A percentile compares a stretch with the other conserved stretches of the same genome.
phyloP scores from a whole-genome alignment of 495 filamentous ascomycete species.

The Trichocladium antarcticum region DNA sequence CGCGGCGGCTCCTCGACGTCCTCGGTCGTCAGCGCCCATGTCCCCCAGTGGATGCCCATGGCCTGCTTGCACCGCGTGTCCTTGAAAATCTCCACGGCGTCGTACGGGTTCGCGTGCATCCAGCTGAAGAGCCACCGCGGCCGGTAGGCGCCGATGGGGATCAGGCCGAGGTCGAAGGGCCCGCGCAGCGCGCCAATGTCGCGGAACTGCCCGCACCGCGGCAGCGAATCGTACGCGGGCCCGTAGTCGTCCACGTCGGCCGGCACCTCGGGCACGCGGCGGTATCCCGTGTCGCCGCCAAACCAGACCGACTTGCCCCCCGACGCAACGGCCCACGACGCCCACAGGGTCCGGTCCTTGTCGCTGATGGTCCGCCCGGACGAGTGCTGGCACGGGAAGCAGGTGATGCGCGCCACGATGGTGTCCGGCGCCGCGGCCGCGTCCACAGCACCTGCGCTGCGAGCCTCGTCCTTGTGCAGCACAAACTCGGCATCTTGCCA shows the following conservation, averaged over 20 bases:
- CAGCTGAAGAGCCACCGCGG: constrained; percentile 65
- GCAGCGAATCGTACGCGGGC: constrained; percentile 53
- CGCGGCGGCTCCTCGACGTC: constrained; percentile 74
- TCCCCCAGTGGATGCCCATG: constrained; percentile 89
- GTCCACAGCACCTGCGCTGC: constrained; percentile 21
- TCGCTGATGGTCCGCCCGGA: constrained; percentile 60
- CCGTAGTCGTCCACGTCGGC: constrained; percentile 58
- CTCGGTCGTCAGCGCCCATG: constrained; percentile 82
- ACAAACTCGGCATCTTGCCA: constrained; percentile 75
- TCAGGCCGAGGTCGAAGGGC: constrained; percentile 84
- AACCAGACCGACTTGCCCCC: constrained; percentile 68
- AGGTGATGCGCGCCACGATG: constrained; percentile 68
- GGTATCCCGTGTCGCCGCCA: constrained; percentile 71
- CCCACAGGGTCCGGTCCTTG: constrained; percentile 68
- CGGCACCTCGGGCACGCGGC: constrained; percentile 57
- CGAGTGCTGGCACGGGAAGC: constrained; percentile 78
- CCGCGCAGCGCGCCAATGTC: constrained; percentile 74
- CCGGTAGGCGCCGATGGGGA: constrained; percentile 88
- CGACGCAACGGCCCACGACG: constrained; percentile 70
- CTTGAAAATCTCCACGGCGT: constrained; percentile 79
- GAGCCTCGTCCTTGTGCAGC: constrained; percentile 31
- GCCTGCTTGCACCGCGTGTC: constrained; percentile 77
- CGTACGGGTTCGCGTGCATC: constrained; percentile 82
- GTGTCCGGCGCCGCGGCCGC: constrained; percentile 19
- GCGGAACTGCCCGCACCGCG: constrained; percentile 75